Evolutionary conservation across 805 yeast species (phyloP).

Genomic region (Wickerhamiella azyma): DNA sequence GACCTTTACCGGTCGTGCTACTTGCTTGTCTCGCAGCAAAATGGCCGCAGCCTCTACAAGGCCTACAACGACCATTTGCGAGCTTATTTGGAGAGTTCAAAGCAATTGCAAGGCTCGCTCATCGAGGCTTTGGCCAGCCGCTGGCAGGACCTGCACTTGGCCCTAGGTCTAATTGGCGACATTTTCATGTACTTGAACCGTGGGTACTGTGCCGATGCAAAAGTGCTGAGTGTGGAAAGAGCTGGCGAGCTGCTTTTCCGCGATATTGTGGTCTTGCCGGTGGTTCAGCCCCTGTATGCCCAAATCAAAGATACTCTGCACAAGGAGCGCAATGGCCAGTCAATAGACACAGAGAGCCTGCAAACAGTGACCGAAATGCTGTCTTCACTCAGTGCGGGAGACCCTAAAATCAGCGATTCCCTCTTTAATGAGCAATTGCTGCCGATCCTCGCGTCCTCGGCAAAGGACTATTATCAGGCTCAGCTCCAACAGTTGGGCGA

Average conservation of each 20-base stretch:
- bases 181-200: conserved; percentile 20
- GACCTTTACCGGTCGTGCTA: conserved; percentile 16
- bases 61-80: conserved; percentile 9
- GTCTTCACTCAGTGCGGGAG: conserved; percentile 11
- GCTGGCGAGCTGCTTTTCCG: conserved; percentile 15
- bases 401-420: conserved; percentile 10
- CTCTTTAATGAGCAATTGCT: conserved; percentile 13
- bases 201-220: conserved; percentile 13
- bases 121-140: conserved; percentile 6
- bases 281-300: conserved; percentile 4
- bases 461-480: conserved; percentile 6
- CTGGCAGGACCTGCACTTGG: conserved; percentile 14
- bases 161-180: conserved; percentile 14
- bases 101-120: conserved; percentile 6
- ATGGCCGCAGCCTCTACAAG: conserved; percentile 15
- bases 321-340: conserved; percentile 11
- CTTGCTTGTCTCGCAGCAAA: conserved; percentile 18
- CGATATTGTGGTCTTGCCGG: conserved; percentile 10
- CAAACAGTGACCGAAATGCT: conserved; percentile 12
- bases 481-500: neutral
- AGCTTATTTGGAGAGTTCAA: conserved; percentile 6
- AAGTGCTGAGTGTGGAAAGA: conserved; percentile 11
- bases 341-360: conserved; percentile 9
- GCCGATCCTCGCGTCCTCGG: conserved; percentile 4
- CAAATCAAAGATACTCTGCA: conserved; percentile 8